Conservation (phyloP, 2,329 filamentous ascomycete genomes). For the Phoma sp. region DNA sequence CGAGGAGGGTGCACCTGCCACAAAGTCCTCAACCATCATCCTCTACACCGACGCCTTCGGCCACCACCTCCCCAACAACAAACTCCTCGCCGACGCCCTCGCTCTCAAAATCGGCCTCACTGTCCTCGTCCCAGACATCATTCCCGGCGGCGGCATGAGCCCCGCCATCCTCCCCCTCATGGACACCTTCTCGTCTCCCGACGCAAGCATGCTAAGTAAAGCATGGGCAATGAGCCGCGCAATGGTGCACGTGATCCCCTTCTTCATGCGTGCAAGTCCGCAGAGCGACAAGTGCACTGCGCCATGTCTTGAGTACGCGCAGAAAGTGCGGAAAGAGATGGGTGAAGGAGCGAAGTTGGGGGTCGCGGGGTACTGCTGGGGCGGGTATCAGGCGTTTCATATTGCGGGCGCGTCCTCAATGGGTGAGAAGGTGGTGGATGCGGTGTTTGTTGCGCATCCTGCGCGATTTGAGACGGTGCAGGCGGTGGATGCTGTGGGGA, state of each 20-base stretch:
- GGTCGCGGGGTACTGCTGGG: slow-evolving; percentile 34
- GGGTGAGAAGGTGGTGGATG: slow-evolving; percentile 8
- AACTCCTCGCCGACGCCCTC: slow-evolving; percentile 34
- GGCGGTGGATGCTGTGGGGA: neutral
- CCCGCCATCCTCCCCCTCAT: slow-evolving; percentile 15
- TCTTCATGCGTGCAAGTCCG: slow-evolving; percentile 18
- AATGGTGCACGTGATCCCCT: slow-evolving; percentile 16
- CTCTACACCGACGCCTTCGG: slow-evolving; percentile 36
- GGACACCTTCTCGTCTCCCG: slow-evolving; percentile 13
- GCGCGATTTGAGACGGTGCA: slow-evolving; percentile 7
- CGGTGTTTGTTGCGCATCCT: slow-evolving; percentile 30
- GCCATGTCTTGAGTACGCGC: slow-evolving; percentile 13
- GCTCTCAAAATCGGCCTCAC: slow-evolving; percentile 20
- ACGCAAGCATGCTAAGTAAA: slow-evolving; percentile 2
- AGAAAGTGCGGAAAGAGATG: slow-evolving; percentile 14
- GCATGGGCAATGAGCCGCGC: neutral
- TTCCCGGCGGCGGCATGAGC: slow-evolving; percentile 28
- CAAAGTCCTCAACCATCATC: slow-evolving; percentile 27
- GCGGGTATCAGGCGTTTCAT: slow-evolving; percentile 24
- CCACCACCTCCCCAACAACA: slow-evolving; percentile 33
- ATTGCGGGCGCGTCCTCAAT: too few relatives aligned
- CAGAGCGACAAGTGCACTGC: neutral
- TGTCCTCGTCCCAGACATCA: slow-evolving; percentile 35
- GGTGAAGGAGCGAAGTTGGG: slow-evolving; percentile 21
- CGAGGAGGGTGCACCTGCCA: neutral